Base-by-base conservation (phyloP, 2,329 filamentous ascomycete genomes). In the Knufia fluminis region DNA sequence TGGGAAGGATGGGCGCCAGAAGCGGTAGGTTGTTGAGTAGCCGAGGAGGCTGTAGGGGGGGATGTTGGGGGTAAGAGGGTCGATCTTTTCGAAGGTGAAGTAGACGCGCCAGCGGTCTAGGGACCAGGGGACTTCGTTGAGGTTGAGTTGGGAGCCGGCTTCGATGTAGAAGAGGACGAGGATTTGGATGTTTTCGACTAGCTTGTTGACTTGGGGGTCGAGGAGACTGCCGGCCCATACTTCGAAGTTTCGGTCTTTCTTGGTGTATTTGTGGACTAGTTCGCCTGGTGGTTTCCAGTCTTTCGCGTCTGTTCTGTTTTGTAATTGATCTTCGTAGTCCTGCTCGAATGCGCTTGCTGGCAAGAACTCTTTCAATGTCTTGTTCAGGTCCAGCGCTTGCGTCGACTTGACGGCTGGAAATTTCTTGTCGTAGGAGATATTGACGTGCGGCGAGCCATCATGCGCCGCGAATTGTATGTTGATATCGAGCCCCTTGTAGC, bases 21-120 rank as follows among this genome's bases (percentile, higher is more conserved):
- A 91, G 44, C 87, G 82, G 67, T 96, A 96, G 28, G 91, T 83
- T 1, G 91, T 97, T 14, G 85, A 83, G 67, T 94, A 97, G 50
- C 92, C 92, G 31, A 87, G 82, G 57, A 98, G 86, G 2, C 80
- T 78, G 64, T 96, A 95, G n/a, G 77, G 71, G 12, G 73, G 75
- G 47, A 70, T 72, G 8, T 67, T 69, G 9, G 73, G 65, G 1
- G 68, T 68, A 2, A 68, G 60, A 24, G 60, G 19, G 17, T 56
- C 59, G 12, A 66, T 59, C 53, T 77, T 77, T 62, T 84, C 84
- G 59, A 85, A 91, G 49, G 95, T 72, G 58, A 95, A 82, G 68
- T 89, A 97, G n/a, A 97, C 70, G 0, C 86, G 89, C 92, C 92
- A 98, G 60, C 91, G 79, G 53, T 89, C 79, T 17, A 83, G 68